phyloP scores from a whole-genome alignment of 2,329 filamentous ascomycete genomes.

The Aspergillus arachidicola region DNA sequence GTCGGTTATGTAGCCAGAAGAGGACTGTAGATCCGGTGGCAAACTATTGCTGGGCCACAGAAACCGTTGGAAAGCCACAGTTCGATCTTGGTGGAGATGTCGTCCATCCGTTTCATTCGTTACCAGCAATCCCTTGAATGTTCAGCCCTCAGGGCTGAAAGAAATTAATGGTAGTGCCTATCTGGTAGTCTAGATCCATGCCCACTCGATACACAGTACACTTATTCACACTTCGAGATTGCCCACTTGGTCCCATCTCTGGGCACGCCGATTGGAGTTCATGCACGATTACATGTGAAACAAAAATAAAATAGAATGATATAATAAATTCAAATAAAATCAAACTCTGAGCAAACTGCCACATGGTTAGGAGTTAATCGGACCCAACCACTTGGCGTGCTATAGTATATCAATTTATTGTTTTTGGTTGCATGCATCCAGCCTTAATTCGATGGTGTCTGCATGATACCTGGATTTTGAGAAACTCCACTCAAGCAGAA shows the following conservation, averaged over 20 bases:
- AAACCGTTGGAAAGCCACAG: constrained; percentile 6
- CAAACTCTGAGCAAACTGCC: not conserved
- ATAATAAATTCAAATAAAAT: not conserved
- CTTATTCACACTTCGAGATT: not conserved
- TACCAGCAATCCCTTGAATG: not conserved
- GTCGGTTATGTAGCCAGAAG: not conserved
- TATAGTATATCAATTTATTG: not conserved
- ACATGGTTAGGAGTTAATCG: constrained; percentile 3
- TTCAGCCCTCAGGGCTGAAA: not conserved
- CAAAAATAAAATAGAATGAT: not conserved
- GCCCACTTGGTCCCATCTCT: not conserved
- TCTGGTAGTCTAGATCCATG: not conserved
- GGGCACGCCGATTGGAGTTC: not conserved
- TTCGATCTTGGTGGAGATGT: not conserved
- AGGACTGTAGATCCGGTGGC: not conserved
- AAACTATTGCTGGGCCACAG: constrained; percentile 3
- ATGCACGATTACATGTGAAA: not conserved
- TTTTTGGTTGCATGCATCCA: not conserved
- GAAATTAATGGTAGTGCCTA: not conserved
- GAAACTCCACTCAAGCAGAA: not conserved
- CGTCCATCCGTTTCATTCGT: not conserved
- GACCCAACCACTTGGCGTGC: not conserved
- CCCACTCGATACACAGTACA: too few species aligned
- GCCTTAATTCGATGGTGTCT: not conserved
- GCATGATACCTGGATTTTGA: not conserved